Base-by-base conservation (phyloP, 148 eudicot species). In the Amaranthus hypochondriacus region DNA sequence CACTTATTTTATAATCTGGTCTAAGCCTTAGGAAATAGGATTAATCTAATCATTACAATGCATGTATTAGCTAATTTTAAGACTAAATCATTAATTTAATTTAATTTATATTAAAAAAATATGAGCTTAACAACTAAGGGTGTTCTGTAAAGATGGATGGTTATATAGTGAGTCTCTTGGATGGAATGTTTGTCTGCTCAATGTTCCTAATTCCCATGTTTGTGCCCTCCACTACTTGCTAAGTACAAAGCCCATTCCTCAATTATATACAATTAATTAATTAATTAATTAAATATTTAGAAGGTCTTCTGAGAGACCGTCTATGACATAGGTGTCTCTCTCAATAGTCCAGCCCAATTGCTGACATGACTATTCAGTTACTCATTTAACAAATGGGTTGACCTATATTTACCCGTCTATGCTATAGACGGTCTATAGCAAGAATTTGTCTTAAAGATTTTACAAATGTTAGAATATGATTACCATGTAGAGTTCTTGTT, bases 171-270 rank as follows among this genome's bases (percentile, higher is more conserved):
- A n/a, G 49, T 53, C 15, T 44, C 76, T 63, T 63, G 76, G 76
- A 48, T 53, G 58, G 69, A 43, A 73, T 73, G 69, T 73, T 64
- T 63, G 76, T 73, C 76, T 73, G 76, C 76, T 73, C 69, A 6
- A 63, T 73, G 76, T 73, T 65, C 69, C 68, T 43, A 52, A 60
- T 44, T 9, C 11, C 7, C 59, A 42, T 14, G 69, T 63, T 14
- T 47, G 63, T 52, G 28, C 2, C 68, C 15, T 73, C 69, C 70
- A 72, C 66, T 72, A 47, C 58, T 18, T 18, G 18, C 18, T 18
- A 18, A 18, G 18, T 18, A 18, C 39, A 28, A 28, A 28, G 2
- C 15, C 5, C 14, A 11, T 12, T 43, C 8, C 66, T 18, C 66
- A 62, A 62, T 62, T 43, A 62, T 62, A 62, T 62, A 10, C 28